Conservation (phyloP, 345 rosid genomes). For the Citrus sp. region DNA sequence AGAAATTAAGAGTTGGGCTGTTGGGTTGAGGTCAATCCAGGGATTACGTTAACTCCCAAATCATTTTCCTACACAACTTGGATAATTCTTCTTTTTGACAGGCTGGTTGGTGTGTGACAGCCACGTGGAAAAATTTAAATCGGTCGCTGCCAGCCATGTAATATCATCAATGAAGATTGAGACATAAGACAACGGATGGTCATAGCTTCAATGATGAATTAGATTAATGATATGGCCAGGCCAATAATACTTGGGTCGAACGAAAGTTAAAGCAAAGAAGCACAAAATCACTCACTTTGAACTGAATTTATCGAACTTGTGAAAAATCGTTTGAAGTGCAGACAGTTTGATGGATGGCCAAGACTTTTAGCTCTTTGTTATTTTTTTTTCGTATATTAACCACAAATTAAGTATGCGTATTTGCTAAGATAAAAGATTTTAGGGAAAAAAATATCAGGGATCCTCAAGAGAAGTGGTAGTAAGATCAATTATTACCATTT, state of each 20-base stretch:
- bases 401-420: too few species aligned
- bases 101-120: not conserved
- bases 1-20: not conserved
- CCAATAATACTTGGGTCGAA: not conserved
- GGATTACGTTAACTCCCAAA: not conserved
- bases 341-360: too few species aligned
- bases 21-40: not conserved
- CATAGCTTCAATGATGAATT: not conserved
- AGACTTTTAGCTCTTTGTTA: too few species aligned
- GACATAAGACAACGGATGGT: not conserved
- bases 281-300: too few species aligned
- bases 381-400: too few species aligned
- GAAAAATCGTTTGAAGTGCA: too few species aligned
- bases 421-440: too few species aligned
- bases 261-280: not conserved
- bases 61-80: not conserved
- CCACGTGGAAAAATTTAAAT: not conserved
- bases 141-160: too few species aligned
- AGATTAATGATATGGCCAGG: not conserved
- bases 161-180: not conserved
- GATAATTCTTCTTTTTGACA: not conserved
- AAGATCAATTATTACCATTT: too few species aligned
- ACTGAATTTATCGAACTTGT: too few species aligned
- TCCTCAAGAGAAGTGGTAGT: too few species aligned
- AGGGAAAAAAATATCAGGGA: too few species aligned